Percentiles rank a stretch among this genome's conserved stretches.
phyloP scores from a whole-genome alignment of 1,139 yeast species.

The Saccharomycopsis phalli region DNA sequence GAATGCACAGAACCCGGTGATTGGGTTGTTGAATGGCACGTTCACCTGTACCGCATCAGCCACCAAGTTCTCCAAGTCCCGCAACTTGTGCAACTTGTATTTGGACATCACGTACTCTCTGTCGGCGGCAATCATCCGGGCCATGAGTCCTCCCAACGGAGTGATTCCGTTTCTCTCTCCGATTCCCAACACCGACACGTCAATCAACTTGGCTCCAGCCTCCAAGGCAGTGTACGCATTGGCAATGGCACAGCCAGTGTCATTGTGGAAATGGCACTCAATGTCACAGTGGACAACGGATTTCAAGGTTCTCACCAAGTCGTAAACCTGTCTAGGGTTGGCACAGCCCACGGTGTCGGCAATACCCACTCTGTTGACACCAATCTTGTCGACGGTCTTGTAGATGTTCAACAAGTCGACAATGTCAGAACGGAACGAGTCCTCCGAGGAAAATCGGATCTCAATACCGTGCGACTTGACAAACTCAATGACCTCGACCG shows the following conservation, averaged over 20 bases:
- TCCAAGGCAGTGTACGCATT: slow-evolving; percentile 97
- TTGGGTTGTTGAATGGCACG: slow-evolving; percentile 96
- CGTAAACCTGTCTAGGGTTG: slow-evolving; percentile 97
- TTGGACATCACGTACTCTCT: slow-evolving; percentile 92
- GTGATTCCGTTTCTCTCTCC: slow-evolving; percentile 99
- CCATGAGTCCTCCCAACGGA: slow-evolving; percentile 96
- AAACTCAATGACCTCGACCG: slow-evolving; percentile 93
- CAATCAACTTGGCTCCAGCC: slow-evolving; percentile 94
- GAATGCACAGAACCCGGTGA: slow-evolving; percentile 98
- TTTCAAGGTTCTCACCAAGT: slow-evolving; percentile 86
- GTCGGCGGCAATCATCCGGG: slow-evolving; percentile 98
- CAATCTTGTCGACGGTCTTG: slow-evolving; percentile 94
- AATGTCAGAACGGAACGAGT: slow-evolving; percentile 93
- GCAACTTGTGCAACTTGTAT: slow-evolving; percentile 90
- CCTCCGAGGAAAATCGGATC: slow-evolving; percentile 94
- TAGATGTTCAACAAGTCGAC: slow-evolving; percentile 92
- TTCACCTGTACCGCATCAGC: slow-evolving; percentile 97
- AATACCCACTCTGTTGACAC: slow-evolving; percentile 97
- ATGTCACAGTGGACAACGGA: slow-evolving; percentile 94
- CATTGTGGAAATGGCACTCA: slow-evolving; percentile 98
- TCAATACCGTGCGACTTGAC: slow-evolving; percentile 97
- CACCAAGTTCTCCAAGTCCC: slow-evolving; percentile 91
- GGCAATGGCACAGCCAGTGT: slow-evolving; percentile 98
- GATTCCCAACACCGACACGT: slow-evolving; percentile 92
- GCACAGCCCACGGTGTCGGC: slow-evolving; percentile 99